Evolutionary conservation across 257 asterid genomes (phyloP).

Genomic region (Euphrasia confusa): DNA sequence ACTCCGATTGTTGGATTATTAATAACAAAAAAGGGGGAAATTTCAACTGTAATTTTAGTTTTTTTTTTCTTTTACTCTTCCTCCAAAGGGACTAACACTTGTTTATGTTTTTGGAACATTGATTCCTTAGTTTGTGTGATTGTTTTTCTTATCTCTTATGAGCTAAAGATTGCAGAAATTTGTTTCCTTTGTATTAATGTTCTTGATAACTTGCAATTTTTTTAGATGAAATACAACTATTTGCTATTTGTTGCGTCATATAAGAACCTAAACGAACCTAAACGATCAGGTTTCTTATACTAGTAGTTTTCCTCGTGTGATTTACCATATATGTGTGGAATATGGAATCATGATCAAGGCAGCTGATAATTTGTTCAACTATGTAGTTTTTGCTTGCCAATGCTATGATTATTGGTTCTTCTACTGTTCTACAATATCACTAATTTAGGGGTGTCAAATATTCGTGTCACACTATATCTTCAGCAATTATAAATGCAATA

Average conservation of each 20-base stretch:
- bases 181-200: not conserved
- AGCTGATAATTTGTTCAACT: not conserved
- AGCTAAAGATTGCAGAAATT: not conserved
- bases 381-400: not conserved
- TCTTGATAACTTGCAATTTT: not conserved
- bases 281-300: not conserved
- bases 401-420: not conserved
- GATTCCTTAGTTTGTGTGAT: not conserved
- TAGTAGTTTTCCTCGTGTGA: not conserved
- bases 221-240: too few relatives aligned
- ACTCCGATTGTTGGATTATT: conserved; percentile 12
- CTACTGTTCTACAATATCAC: conserved; percentile 21
- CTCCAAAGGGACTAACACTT: not conserved
- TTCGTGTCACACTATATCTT: too few relatives aligned
- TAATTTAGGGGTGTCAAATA: too few relatives aligned
- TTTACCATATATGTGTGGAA: not conserved
- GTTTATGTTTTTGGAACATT: not conserved
- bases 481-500: too few relatives aligned
- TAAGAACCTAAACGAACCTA: too few relatives aligned
- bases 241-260: too few relatives aligned
- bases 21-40: not conserved
- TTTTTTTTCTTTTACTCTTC: not conserved
- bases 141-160: not conserved
- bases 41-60: not conserved
- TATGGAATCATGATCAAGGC: not conserved